Evolutionary conservation across 306 rosid species (phyloP).

Genomic region (Argentina anserina): DNA sequence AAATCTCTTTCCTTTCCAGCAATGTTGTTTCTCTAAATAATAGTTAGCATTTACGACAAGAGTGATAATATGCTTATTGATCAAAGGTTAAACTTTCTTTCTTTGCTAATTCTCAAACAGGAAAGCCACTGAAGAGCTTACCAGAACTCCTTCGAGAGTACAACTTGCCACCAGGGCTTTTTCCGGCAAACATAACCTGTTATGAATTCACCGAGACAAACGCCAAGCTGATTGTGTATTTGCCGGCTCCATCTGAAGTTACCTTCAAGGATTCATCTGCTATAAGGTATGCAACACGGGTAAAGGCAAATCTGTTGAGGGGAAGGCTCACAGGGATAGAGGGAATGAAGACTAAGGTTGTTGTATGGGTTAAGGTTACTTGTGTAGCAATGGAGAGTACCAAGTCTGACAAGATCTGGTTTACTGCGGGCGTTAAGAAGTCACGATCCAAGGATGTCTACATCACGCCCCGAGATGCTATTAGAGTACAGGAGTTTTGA

Average conservation of each 20-base stretch:
- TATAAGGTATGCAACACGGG: constrained; percentile 64
- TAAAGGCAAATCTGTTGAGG: constrained; percentile 67
- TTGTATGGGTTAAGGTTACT: constrained; percentile 96
- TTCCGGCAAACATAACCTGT: constrained; percentile 77
- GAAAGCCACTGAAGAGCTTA: constrained; percentile 69
- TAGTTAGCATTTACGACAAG: not conserved
- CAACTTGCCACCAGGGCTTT: constrained; percentile 83
- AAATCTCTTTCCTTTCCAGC: not conserved
- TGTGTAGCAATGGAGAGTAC: constrained; percentile 68
- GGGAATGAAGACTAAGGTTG: constrained; percentile 91
- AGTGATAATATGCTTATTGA: not conserved
- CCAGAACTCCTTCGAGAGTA: constrained; percentile 88
- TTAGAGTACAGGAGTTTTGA: constrained; percentile 68
- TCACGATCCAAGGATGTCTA: constrained; percentile 72
- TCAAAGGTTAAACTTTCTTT: not conserved
- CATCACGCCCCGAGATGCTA: constrained; percentile 54
- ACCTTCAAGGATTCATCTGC: constrained; percentile 89
- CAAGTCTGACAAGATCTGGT: constrained; percentile 86
- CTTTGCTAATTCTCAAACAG: constrained; percentile 32
- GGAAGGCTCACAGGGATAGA: constrained; percentile 80
- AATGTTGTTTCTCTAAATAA: not conserved
- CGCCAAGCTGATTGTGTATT: constrained; percentile 69
- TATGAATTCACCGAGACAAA: constrained; percentile 77
- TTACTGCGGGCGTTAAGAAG: constrained; percentile 92
- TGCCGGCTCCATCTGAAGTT: constrained; percentile 81